Percentiles rank a stretch among this genome's conserved stretches.
phyloP scores from a whole-genome alignment of 495 filamentous ascomycete species.

The Neurospora discreta region DNA sequence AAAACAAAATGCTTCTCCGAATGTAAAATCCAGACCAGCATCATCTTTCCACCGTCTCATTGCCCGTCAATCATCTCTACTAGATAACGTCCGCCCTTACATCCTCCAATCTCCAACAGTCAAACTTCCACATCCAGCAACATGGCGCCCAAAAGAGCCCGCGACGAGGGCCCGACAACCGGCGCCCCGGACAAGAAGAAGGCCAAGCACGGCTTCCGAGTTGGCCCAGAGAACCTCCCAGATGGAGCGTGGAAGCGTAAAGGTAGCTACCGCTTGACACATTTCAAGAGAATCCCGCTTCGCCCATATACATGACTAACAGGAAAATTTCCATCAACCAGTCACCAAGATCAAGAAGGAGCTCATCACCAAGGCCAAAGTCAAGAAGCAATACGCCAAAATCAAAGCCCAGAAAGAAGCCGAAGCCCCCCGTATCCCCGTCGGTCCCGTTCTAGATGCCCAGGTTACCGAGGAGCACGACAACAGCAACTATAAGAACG shows the following conservation, averaged over 20 bases:
- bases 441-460: background rate
- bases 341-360: conserved; percentile 86
- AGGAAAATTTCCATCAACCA: conserved; percentile 20
- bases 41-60: background rate
- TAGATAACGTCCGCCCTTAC: background rate
- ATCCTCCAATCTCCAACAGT: background rate
- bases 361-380: conserved; percentile 85
- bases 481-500: background rate
- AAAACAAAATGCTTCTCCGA: background rate
- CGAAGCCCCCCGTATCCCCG: background rate
- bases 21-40: background rate
- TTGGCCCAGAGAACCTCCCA: conserved; percentile 86
- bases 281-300: background rate
- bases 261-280: conserved; percentile 36
- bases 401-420: conserved; percentile 46
- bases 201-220: conserved; percentile 45
- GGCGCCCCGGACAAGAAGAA: conserved; percentile 32
- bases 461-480: background rate
- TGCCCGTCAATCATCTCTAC: background rate
- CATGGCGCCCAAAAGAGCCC: conserved; percentile 56
- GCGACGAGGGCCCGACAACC: conserved; percentile 32
- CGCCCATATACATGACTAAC: conserved; percentile 2
- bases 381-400: conserved; percentile 89
- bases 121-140: conserved; percentile 4
- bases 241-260: conserved; percentile 88